Percentiles rank a stretch among this genome's conserved stretches.
These are phyloP conservation scores for Syncephalis plumigaleata DNA, from an alignment of 371 early-diverging fungal species.

Conservation along the genomic window DNA sequence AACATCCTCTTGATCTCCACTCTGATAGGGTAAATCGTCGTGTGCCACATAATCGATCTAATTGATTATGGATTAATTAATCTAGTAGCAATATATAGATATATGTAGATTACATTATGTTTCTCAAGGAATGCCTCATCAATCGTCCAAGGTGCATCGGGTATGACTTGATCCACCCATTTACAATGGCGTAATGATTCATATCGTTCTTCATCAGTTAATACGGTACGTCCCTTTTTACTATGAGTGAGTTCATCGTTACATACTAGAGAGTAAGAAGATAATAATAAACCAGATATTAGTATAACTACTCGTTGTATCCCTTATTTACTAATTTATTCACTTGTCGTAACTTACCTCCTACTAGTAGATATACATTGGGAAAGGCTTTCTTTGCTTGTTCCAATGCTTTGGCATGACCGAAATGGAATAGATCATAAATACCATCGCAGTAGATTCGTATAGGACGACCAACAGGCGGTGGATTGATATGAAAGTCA, in stretches of 20 bases:
- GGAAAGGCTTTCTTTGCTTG: conserved; percentile 89
- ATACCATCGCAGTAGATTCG: conserved; percentile 88
- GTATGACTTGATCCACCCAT: conserved; percentile 91
- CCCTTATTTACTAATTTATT: no score
- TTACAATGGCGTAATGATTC: conserved; percentile 86
- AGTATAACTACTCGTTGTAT: no score
- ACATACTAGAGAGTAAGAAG: conserved; percentile 51
- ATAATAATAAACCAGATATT: no score
- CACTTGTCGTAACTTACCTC: conserved; percentile 32
- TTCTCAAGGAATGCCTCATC: conserved; percentile 73
- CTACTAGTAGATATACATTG: conserved; percentile 77
- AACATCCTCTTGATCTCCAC: conserved; percentile 72
- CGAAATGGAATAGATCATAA: conserved; percentile 91
- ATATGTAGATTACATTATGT: conserved; percentile 51
- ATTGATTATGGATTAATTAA: not conserved
- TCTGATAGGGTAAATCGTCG: conserved; percentile 86
- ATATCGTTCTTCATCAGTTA: conserved; percentile 73
- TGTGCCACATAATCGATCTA: conserved; percentile 96
- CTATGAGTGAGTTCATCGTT: conserved; percentile 67
- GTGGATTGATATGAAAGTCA: conserved; percentile 16
- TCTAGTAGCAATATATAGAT: no score
- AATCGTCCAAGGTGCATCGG: conserved; percentile 81
- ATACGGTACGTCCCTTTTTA: conserved; percentile 86
- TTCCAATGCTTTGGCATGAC: conserved; percentile 81
- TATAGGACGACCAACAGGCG: conserved; percentile 57